Evolutionary conservation across 164 flowering plant species (phyloP), one percentile per base, ranked within the genome.

Genomic region (Saururus chinensis): DNA sequence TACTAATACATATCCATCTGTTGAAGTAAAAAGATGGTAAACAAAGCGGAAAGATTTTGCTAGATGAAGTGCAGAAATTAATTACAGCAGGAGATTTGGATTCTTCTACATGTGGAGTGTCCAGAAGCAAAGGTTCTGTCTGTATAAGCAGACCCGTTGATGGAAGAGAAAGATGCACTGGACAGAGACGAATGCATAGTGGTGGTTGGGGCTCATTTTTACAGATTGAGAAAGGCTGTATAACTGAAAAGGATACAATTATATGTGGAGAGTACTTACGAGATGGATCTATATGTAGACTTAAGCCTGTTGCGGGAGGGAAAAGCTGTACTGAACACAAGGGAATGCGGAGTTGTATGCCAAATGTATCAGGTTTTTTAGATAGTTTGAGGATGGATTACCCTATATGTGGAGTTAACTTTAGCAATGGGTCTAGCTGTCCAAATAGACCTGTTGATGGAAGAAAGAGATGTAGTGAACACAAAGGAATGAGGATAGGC

Each of bases 391-490:
- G 49, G 17, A 17, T 45, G 49, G 49, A 45, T 48, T 0, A 37
- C 26, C 25, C 19, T 57, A 19, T 69, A 24, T 66, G 69, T 55
- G 60, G 64, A 26, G 64, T 66, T 40, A 30, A 56, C 52, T 53
- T 67, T 20, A 67, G 66, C 54, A 64, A 73, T 71, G 74, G 74
- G 51, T 62, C 74, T n/a, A 26, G 72, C 26, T 86, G 92, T 60
- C 75, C 40, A 60, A 73, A 40, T 21, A 67, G 56, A n/a, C 81
- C 88, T 35, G 66, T 80, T 61, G 22, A 66, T 51, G 82, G 88
- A 37, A 81, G 81, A 64, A 81, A 81, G 58, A 75, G 92, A 59
- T 87, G 93, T 45, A 24, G 24, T 19, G 23, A 58, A 51, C 66
- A 63, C 52, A 56, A 42, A 51, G 74, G 64, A 60, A 56, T 52